These are phyloP conservation scores for Pichia paraexigua DNA, from an alignment of 805 yeast species.

Conservation along the genomic window DNA sequence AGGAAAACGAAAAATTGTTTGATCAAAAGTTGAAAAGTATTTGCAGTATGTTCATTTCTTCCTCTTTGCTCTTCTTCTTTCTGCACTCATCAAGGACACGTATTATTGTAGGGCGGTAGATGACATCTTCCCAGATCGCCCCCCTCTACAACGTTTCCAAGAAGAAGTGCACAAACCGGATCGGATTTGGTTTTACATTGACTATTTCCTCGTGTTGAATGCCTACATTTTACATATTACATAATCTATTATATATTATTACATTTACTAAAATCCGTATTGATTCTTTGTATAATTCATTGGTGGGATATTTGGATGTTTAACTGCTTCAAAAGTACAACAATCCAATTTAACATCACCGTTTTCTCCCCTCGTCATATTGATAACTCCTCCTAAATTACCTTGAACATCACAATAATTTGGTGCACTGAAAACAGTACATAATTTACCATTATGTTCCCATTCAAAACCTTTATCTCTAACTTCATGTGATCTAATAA, in stretches of 20 bases:
- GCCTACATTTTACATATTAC: too few relatives aligned
- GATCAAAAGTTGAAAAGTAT: too few relatives aligned
- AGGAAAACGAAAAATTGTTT: too few relatives aligned
- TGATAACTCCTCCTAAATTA: slow-evolving; percentile 83
- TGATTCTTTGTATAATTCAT: slow-evolving; percentile 73
- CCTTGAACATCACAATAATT: slow-evolving; percentile 93
- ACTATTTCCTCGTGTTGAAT: background rate
- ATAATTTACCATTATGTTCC: slow-evolving; percentile 79
- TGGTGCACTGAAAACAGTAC: slow-evolving; percentile 98
- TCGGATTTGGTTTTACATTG: background rate
- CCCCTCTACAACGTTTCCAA: slow-evolving; percentile 33
- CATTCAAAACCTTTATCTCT: slow-evolving; percentile 83
- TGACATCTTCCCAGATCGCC: slow-evolving; percentile 28
- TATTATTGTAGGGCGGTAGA: slow-evolving; percentile 34
- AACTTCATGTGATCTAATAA: slow-evolving; percentile 93
- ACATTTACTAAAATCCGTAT: slow-evolving; percentile 28
- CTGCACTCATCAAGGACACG: slow-evolving; percentile 28
- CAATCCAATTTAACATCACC: slow-evolving; percentile 31
- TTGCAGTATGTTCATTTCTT: too few relatives aligned
- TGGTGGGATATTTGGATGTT: slow-evolving; percentile 87
- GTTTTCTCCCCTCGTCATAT: slow-evolving; percentile 31
- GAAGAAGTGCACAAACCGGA: slow-evolving; percentile 12
- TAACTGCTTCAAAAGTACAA: slow-evolving; percentile 67
- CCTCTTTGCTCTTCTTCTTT: slow-evolving; percentile 13
- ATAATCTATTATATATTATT: background rate